These are phyloP conservation scores for Cercophora sp. DNA, from an alignment of 495 filamentous ascomycete genomes.

Conservation along the genomic window DNA sequence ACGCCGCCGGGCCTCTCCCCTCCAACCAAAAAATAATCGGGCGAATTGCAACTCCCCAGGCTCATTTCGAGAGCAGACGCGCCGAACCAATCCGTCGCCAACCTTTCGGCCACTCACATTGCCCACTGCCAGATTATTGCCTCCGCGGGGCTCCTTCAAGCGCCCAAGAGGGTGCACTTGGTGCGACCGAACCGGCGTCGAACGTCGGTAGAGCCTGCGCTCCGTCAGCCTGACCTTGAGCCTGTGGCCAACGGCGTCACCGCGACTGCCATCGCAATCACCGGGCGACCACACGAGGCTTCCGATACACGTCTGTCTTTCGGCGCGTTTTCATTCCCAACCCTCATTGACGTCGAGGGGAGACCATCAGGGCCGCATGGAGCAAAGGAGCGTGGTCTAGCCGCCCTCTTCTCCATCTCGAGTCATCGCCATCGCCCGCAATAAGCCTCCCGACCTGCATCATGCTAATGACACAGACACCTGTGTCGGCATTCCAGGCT, in stretches of 20 bases:
- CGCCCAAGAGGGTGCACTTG: constrained; percentile 2
- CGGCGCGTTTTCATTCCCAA: background rate
- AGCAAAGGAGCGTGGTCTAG: constrained; percentile 7
- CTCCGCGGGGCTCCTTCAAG: constrained; percentile 17
- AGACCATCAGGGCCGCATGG: background rate
- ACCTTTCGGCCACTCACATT: constrained; percentile 29
- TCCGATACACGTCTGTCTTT: background rate
- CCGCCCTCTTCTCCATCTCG: no score
- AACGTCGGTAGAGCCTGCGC: background rate
- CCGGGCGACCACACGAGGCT: background rate
- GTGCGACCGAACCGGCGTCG: constrained; percentile 5
- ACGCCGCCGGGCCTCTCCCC: constrained; percentile 12
- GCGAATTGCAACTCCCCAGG: constrained; percentile 29
- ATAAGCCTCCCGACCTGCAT: no score
- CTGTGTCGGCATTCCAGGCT: constrained; percentile 45
- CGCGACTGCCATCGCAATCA: constrained; percentile 1
- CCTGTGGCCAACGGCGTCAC: background rate
- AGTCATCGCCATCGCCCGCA: no score
- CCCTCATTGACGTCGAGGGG: background rate
- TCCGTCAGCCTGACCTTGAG: background rate
- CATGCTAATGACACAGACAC: constrained; percentile 51
- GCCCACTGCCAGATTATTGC: constrained; percentile 22
- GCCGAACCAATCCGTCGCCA: constrained; percentile 25
- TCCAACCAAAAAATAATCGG: constrained; percentile 21
- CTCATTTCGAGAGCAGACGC: constrained; percentile 20